Conservation (phyloP, 306 rosid species). For the Arachis stenosperma region DNA sequence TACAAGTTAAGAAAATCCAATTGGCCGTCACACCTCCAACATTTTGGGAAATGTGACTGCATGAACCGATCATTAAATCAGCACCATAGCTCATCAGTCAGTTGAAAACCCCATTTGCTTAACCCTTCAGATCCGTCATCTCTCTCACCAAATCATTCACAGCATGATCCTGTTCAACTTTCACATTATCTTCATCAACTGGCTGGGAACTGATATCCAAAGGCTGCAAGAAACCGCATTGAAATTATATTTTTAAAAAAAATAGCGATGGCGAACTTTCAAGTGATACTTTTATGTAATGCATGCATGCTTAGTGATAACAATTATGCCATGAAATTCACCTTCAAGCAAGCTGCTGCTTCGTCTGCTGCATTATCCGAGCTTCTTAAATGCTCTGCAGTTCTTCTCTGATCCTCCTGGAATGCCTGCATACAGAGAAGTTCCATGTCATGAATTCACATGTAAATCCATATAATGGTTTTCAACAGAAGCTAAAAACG, state of each 20-base stretch:
- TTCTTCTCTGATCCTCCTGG: conserved; percentile 56
- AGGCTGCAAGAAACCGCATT: conserved; percentile 58
- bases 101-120: conserved; percentile 12
- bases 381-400: conserved; percentile 54
- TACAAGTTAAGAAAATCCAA: conserved; percentile 21
- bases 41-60: conserved; percentile 33
- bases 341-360: conserved; percentile 59
- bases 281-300: not conserved
- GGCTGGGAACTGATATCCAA: conserved; percentile 57
- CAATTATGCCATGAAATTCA: conserved; percentile 40
- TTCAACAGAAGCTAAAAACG: conserved; percentile 10
- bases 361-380: conserved; percentile 55
- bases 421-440: conserved; percentile 16
- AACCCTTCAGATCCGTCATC: conserved; percentile 39
- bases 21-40: conserved; percentile 30
- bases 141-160: conserved; percentile 59
- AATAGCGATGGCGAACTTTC: not conserved
- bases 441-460: conserved; percentile 12
- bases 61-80: conserved; percentile 12
- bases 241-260: not conserved
- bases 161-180: conserved; percentile 56
- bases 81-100: conserved; percentile 27
- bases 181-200: conserved; percentile 58
- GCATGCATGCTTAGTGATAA: conserved; percentile 11
- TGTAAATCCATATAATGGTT: conserved; percentile 1